These are phyloP conservation scores for Hebeloma cylindrosporum DNA, from an alignment of 768 basidiomycete genomes.

Conservation along the genomic window DNA sequence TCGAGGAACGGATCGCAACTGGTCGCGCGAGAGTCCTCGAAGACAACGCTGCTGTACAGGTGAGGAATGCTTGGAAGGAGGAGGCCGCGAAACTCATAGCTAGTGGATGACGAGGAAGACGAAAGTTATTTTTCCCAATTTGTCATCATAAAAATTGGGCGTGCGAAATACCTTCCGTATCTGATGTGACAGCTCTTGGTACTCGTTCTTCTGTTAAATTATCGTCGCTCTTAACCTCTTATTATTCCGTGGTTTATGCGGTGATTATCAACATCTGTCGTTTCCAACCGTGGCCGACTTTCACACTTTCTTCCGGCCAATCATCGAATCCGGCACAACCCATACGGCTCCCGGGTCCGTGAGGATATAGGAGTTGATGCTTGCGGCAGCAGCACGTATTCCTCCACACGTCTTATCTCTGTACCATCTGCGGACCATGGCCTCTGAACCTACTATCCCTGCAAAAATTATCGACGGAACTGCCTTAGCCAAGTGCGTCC, in stretches of 20 bases:
- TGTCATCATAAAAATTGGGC: conserved; percentile 14
- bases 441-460: conserved; percentile 27
- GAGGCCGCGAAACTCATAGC: conserved; percentile 52
- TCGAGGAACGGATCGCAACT: conserved; percentile 36
- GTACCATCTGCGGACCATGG: conserved; percentile 39
- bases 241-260: no score
- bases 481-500: conserved; percentile 74
- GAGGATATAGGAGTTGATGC: conserved; percentile 17
- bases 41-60: conserved; percentile 59
- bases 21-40: conserved; percentile 35
- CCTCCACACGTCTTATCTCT: conserved; percentile 37
- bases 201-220: no score
- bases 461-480: conserved; percentile 79
- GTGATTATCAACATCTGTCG: no score
- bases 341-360: conserved; percentile 20
- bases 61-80: conserved; percentile 53
- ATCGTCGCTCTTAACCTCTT: no score
- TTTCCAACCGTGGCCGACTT: no score
- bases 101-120: conserved; percentile 13
- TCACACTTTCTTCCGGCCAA: conserved; percentile 4
- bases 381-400: conserved; percentile 16
- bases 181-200: no score
- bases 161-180: conserved; percentile 16
- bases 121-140: conserved; percentile 19
- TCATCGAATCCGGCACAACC: conserved; percentile 11